phyloP scores from a whole-genome alignment of 2,329 filamentous ascomycete species.

The Alternaria infectoria region DNA sequence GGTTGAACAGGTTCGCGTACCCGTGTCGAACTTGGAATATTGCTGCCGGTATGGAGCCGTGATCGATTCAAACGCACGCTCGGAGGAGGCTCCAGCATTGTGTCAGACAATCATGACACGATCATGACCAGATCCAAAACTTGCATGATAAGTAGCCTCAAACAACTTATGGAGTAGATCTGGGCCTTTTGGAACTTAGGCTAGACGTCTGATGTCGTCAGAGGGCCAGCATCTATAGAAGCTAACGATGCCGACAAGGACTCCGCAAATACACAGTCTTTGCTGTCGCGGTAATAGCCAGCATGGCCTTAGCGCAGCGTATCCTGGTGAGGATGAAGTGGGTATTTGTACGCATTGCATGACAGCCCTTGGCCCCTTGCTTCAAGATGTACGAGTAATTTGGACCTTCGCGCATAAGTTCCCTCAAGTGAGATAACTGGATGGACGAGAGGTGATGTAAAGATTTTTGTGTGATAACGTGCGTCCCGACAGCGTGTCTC shows the following conservation, averaged over 20 bases:
- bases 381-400: constrained; percentile 14
- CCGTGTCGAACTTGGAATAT: neutral
- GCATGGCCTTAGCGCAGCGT: neutral
- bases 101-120: constrained; percentile 10
- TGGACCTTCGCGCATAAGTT: constrained; percentile 6
- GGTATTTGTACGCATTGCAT: neutral
- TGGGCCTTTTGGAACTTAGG: constrained; percentile 5
- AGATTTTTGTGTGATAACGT: constrained; percentile 11
- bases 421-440: neutral
- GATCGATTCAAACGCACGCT: neutral
- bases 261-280: neutral
- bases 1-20: neutral
- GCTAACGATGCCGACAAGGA: neutral
- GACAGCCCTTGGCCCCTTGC: constrained; percentile 11
- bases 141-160: neutral
- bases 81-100: neutral
- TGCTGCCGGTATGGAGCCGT: neutral
- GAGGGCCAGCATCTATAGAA: neutral
- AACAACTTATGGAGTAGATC: neutral
- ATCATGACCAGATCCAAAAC: constrained; percentile 4
- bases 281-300: neutral
- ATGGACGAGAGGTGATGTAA: constrained; percentile 6
- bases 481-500: constrained; percentile 27
- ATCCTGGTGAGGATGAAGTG: constrained; percentile 1
- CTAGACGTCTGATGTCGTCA: constrained; percentile 11